Percentiles rank a stretch among this genome's conserved stretches.
Evolutionary conservation across 306 rosid species (phyloP).

Genomic region (Lagenaria siceraria): DNA sequence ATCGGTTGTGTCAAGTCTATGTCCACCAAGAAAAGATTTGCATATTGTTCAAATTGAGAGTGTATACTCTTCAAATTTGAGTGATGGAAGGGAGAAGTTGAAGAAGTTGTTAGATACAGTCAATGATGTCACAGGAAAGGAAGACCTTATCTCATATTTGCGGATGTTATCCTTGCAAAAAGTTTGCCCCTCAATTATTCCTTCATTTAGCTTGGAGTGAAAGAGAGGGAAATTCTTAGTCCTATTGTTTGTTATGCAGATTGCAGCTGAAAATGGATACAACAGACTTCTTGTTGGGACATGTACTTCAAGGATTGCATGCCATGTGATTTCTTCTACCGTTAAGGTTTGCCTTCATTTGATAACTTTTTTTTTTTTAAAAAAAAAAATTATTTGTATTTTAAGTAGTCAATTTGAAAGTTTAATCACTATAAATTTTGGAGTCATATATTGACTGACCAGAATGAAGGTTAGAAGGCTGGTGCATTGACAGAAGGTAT

Average conservation of each 20-base stretch:
- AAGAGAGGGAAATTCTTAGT: neutral
- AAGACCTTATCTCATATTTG: slow-evolving; percentile 56
- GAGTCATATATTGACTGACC: neutral
- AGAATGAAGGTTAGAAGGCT: neutral
- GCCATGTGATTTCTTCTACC: slow-evolving; percentile 70
- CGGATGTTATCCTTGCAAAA: slow-evolving; percentile 76
- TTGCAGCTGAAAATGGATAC: slow-evolving; percentile 68
- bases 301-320: slow-evolving; percentile 78
- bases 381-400: neutral
- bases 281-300: slow-evolving; percentile 69
- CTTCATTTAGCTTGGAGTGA: neutral
- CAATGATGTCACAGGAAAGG: slow-evolving; percentile 69
- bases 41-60: slow-evolving; percentile 59
- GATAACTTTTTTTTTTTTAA: neutral
- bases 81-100: slow-evolving; percentile 40
- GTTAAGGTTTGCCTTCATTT: slow-evolving; percentile 50
- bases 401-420: neutral
- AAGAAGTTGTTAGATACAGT: slow-evolving; percentile 29
- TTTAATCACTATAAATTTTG: neutral
- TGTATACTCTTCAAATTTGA: slow-evolving; percentile 33
- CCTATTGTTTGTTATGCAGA: slow-evolving; percentile 16
- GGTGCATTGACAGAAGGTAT: neutral
- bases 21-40: slow-evolving; percentile 51
- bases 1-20: slow-evolving; percentile 38
- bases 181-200: slow-evolving; percentile 29